phyloP scores from a whole-genome alignment of 768 basidiomycete species.

The Termitomyces sp. region DNA sequence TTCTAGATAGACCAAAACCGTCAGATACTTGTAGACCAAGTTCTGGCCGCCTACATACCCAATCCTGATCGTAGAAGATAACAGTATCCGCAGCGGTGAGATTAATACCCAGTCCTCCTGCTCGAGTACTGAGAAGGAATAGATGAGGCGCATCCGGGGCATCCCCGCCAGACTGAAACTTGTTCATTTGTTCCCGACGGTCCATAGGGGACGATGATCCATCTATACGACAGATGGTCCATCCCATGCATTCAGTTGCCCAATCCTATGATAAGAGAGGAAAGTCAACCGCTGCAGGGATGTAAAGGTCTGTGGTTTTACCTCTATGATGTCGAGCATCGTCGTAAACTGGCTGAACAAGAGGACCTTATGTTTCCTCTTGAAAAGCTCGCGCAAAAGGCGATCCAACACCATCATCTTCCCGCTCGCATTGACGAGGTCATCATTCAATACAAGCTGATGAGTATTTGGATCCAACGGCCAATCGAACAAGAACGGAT shows the following conservation, averaged over 20 bases:
- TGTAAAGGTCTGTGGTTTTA: conserved; percentile 21
- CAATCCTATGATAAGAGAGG: conserved; percentile 53
- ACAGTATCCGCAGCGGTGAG: conserved; percentile 84
- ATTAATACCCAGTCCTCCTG: conserved; percentile 79
- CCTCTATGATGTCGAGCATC: conserved; percentile 95
- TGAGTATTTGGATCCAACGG: conserved; percentile 57
- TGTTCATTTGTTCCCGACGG: conserved; percentile 79
- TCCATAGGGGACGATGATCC: conserved; percentile 77
- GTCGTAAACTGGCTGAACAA: conserved; percentile 92
- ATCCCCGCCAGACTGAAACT: conserved; percentile 73
- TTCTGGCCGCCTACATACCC: conserved; percentile 44
- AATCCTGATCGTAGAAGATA: conserved; percentile 91
- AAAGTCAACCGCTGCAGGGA: background rate
- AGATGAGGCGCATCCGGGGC: conserved; percentile 57
- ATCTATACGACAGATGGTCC: conserved; percentile 88
- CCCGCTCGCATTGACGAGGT: conserved; percentile 82
- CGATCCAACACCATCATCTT: conserved; percentile 98
- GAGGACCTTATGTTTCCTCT: conserved; percentile 77
- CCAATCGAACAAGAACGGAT: conserved; percentile 90
- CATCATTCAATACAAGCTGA: conserved; percentile 65
- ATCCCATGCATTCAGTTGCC: conserved; percentile 80
- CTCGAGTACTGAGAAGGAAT: conserved; percentile 77
- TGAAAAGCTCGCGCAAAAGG: conserved; percentile 77
- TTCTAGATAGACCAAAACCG: conserved; percentile 41
- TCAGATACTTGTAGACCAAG: background rate